phyloP scores from a whole-genome alignment of 345 rosid species.

The Pistacia atlantica region DNA sequence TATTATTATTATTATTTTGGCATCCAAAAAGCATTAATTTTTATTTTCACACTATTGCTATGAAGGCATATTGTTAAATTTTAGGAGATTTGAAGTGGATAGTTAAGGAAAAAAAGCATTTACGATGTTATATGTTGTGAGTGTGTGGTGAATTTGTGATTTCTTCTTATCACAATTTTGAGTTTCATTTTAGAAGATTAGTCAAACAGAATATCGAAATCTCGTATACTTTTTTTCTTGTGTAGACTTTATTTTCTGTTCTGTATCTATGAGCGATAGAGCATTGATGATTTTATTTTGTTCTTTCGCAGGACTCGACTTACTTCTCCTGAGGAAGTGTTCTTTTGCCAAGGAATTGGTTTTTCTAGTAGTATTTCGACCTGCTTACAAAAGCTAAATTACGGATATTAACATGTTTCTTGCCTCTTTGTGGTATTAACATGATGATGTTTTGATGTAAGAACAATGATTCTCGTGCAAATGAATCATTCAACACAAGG shows the following conservation, averaged over 20 bases:
- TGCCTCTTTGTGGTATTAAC: too few relatives aligned
- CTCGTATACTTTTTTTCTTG: not conserved
- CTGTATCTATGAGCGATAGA: not conserved
- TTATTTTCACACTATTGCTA: not conserved
- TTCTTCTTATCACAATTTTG: too few relatives aligned
- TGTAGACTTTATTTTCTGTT: not conserved
- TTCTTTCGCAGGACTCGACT: constrained; percentile 22
- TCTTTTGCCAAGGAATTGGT: constrained; percentile 20
- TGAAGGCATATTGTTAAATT: not conserved
- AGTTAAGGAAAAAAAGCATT: too few relatives aligned
- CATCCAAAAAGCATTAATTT: not conserved
- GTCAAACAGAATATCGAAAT: not conserved
- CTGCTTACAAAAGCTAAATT: not conserved
- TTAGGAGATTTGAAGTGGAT: not conserved
- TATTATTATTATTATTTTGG: not conserved
- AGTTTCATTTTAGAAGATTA: too few relatives aligned
- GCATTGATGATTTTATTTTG: not conserved
- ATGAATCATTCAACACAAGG: too few relatives aligned
- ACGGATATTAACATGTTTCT: too few relatives aligned
- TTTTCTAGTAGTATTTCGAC: not conserved
- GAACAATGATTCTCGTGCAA: too few relatives aligned
- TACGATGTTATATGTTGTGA: too few relatives aligned
- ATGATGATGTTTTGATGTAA: too few relatives aligned
- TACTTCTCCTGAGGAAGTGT: constrained; percentile 30
- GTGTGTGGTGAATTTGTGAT: too few relatives aligned